Evolutionary conservation across 2,329 filamentous ascomycete genomes (phyloP), one percentile per base, ranked within the genome.

Genomic region (Diplocarpon rosae): DNA sequence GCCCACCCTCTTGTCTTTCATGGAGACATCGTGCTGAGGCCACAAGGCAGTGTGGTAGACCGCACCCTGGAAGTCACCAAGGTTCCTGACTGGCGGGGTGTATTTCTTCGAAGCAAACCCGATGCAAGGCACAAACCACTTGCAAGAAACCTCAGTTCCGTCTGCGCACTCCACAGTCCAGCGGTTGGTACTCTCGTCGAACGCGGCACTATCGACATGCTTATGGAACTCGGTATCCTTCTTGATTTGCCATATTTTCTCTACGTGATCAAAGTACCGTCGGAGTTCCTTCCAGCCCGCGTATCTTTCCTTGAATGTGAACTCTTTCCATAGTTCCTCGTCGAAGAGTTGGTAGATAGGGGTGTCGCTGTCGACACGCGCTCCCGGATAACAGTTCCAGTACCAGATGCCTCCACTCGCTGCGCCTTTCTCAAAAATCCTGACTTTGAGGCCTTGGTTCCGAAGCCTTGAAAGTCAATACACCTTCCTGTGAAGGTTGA

Each of bases 211-310:
- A 2, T 59, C 51, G 5, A 72, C 67, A 9, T 62, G 59, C 10
- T 59, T 65, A 27, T 68, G 59, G 49, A 71, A 52, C 11, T 42
- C 29, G 12, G 45, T 31, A 7, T 56, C 50, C 15, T 77, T 78
- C 56, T 69, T 74, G 15, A 81, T 62, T 11, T 68, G 61, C 6
- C 77, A 53, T 4, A 71, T 66, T 45, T 71, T 71, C 43, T 78
- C 76, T 14, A 77, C 69, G 39, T 77, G 71, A 13, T 76, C 68
- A 54, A 81, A 81, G 57, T 81, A 81, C 3, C 58, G 56, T 11
- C 71, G 66, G 1, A 81, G 63, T 36, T 81, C 71, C 17, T 65
- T 50, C 17, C 68, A 71, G 10, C 60, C 66, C 0, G 75, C 73
- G 39, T 74, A 78, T 45, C 70, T 69, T 48, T 59, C 67, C 0